phyloP scores from a whole-genome alignment of 2,329 filamentous ascomycete species.

The Sporothrix brasiliensis region DNA sequence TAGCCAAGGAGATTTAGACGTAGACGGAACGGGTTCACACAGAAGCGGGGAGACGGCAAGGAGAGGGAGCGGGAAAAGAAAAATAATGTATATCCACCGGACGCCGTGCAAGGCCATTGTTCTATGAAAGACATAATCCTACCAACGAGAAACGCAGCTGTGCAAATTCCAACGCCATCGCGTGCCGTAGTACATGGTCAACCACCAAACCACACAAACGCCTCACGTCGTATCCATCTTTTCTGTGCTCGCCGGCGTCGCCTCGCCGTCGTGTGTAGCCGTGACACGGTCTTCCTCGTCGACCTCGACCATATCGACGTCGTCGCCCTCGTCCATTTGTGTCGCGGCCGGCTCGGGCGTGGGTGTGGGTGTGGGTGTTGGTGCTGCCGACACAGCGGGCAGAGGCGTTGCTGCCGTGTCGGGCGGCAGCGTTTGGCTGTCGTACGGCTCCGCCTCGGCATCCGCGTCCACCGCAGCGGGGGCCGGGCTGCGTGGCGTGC shows the following conservation, averaged over 20 bases:
- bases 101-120: slow-evolving; percentile 15
- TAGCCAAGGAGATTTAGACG: slow-evolving; percentile 37
- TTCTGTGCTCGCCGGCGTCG: slow-evolving; percentile 41
- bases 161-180: background rate
- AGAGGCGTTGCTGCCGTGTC: slow-evolving; percentile 41
- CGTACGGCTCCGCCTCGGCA: background rate
- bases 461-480: background rate
- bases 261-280: background rate
- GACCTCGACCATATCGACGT: slow-evolving; percentile 63
- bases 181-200: slow-evolving; percentile 1
- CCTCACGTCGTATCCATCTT: slow-evolving; percentile 66
- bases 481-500: background rate
- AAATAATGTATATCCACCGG: slow-evolving; percentile 18
- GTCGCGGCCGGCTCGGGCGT: background rate
- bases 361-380: background rate
- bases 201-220: background rate
- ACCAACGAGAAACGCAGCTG: no score
- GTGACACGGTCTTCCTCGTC: background rate
- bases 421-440: background rate
- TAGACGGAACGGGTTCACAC: background rate
- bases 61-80: background rate
- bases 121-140: background rate
- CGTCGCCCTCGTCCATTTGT: slow-evolving; percentile 49
- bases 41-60: background rate
- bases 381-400: slow-evolving; percentile 23